These are phyloP conservation scores for Ochetophila trinervis DNA, from an alignment of 306 rosid genomes.

Conservation along the genomic window DNA sequence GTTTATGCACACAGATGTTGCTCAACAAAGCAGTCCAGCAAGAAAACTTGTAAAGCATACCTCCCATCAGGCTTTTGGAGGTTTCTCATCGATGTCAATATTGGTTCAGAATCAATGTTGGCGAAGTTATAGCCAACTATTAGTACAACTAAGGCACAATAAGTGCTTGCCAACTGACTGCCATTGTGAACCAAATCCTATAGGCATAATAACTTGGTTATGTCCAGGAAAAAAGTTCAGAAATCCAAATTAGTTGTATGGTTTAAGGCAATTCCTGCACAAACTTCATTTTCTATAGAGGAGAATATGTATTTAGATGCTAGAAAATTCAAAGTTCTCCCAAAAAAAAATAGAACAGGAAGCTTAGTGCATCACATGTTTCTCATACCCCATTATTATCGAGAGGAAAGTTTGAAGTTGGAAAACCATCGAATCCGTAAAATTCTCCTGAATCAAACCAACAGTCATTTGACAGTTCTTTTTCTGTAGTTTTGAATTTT, in stretches of 20 bases:
- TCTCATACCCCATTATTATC: slow-evolving; percentile 59
- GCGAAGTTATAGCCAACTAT: slow-evolving; percentile 68
- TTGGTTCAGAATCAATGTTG: slow-evolving; percentile 42
- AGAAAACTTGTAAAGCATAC: slow-evolving; percentile 31
- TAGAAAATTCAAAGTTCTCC: background rate
- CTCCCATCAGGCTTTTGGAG: slow-evolving; percentile 99
- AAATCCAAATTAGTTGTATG: background rate
- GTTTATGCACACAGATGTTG: background rate
- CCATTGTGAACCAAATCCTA: slow-evolving; percentile 55
- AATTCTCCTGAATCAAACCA: slow-evolving; percentile 61
- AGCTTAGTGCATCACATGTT: slow-evolving; percentile 15
- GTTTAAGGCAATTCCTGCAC: background rate
- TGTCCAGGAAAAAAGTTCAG: background rate
- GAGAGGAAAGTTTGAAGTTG: slow-evolving; percentile 62
- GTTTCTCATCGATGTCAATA: slow-evolving; percentile 66
- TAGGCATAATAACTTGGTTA: background rate
- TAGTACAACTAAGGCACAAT: slow-evolving; percentile 74
- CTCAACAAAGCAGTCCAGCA: background rate
- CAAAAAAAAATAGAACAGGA: background rate
- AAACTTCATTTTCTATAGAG: background rate
- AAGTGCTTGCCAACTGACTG: slow-evolving; percentile 91
- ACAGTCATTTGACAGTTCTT: slow-evolving; percentile 4
- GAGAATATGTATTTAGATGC: background rate
- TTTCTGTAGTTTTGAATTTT: background rate
- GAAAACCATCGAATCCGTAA: slow-evolving; percentile 82